Evolutionary conservation across 2,329 filamentous ascomycete species (phyloP).

Genomic region (Fusarium bulbicola): DNA sequence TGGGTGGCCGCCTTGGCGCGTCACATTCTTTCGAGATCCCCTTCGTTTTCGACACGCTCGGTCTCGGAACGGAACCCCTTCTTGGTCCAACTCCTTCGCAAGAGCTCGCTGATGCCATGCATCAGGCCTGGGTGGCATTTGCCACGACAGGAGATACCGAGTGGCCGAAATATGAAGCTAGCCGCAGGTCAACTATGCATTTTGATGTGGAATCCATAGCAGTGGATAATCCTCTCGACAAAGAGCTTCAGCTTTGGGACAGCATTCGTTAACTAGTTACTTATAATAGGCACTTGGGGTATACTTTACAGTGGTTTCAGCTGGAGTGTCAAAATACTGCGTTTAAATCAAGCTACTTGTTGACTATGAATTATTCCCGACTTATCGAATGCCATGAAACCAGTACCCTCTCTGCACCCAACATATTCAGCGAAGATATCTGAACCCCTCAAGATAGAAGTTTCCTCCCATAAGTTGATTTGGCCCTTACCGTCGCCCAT

Average conservation of each 20-base stretch:
- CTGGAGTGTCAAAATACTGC: too few species aligned
- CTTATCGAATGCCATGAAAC: background rate
- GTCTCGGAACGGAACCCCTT: background rate
- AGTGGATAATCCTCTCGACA: background rate
- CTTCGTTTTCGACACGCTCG: background rate
- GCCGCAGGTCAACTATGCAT: background rate
- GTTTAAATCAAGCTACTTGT: background rate
- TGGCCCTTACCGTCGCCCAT: background rate
- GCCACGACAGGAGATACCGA: background rate
- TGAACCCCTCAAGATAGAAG: background rate
- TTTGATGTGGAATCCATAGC: rapidly evolving
- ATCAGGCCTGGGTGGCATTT: background rate
- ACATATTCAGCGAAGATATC: background rate
- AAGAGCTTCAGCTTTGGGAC: background rate
- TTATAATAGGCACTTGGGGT: too few species aligned
- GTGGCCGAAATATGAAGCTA: background rate
- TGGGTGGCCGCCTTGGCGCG: background rate
- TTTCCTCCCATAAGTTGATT: background rate
- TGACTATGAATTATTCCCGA: background rate
- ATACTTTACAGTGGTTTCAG: rapidly evolving
- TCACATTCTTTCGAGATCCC: background rate
- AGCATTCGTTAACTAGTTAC: rapidly evolving
- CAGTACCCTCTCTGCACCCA: background rate
- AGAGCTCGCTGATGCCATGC: background rate
- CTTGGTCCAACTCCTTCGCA: rapidly evolving